These are phyloP conservation scores for Melastoma candidum DNA, from an alignment of 441 rosid species.

Conservation along the genomic window DNA sequence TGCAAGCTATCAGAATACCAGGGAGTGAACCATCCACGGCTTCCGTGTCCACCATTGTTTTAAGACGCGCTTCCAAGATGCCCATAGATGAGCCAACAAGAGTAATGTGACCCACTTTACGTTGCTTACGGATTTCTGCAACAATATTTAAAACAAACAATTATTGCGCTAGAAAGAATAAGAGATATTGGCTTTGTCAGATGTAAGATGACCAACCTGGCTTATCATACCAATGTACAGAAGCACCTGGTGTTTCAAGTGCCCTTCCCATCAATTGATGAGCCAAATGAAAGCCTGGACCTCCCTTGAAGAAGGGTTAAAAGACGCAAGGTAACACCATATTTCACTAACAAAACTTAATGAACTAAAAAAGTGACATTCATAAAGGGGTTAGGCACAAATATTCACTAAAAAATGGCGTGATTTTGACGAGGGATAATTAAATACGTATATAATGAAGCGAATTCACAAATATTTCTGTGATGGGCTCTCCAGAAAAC, in stretches of 20 bases:
- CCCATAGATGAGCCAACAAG: conserved; percentile 65
- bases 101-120: conserved; percentile 96
- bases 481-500: too few relatives aligned
- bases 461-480: too few relatives aligned
- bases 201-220: conserved; percentile 48
- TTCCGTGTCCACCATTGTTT: conserved; percentile 44
- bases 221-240: conserved; percentile 95
- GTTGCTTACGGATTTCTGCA: conserved; percentile 85
- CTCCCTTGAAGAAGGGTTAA: conserved; percentile 47
- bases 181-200: neutral
- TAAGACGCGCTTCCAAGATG: conserved; percentile 49
- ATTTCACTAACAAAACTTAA: too few relatives aligned
- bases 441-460: too few relatives aligned
- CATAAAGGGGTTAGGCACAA: too few relatives aligned
- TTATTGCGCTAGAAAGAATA: neutral
- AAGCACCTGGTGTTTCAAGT: conserved; percentile 53
- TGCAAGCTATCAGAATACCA: conserved; percentile 23
- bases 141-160: conserved; percentile 7
- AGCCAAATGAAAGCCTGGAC: conserved; percentile 62
- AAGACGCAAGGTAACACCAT: neutral
- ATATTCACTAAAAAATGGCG: too few relatives aligned
- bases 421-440: too few relatives aligned
- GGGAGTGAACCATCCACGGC: conserved; percentile 26
- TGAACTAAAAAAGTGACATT: too few relatives aligned
- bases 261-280: conserved; percentile 63